Evolutionary conservation across 140 eudicot genomes (phyloP).

Genomic region (Bidens hawaiensis): DNA sequence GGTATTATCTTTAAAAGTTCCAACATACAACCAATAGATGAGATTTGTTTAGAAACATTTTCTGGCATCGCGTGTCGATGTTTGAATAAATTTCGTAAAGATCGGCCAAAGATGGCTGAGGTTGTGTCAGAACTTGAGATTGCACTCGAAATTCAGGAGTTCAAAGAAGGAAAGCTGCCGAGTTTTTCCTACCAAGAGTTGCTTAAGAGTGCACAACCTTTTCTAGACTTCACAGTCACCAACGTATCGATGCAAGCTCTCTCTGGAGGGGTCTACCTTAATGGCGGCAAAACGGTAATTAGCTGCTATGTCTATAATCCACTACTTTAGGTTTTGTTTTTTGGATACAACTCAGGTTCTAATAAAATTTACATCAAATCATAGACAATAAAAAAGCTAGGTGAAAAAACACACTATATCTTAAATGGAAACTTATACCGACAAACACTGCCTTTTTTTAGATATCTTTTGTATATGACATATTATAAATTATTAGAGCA

Average conservation of each 20-base stretch:
- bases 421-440: too few species aligned
- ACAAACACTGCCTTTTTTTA: too few species aligned
- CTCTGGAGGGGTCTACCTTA: not conserved
- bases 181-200: not conserved
- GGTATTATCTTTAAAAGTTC: not conserved
- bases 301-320: too few species aligned
- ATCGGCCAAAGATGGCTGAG: too few species aligned
- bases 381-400: too few species aligned
- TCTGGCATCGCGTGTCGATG: slow-evolving; percentile 16
- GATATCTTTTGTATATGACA: too few species aligned
- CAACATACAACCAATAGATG: not conserved
- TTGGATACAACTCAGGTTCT: too few species aligned
- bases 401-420: too few species aligned
- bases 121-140: slow-evolving; percentile 19
- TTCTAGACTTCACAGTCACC: not conserved
- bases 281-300: slow-evolving; percentile 10
- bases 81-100: slow-evolving; percentile 1
- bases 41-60: not conserved
- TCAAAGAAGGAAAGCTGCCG: not conserved
- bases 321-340: too few species aligned
- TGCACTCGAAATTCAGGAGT: not conserved
- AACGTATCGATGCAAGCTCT: not conserved
- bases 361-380: too few species aligned
- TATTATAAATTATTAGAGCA: too few species aligned
- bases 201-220: not conserved